phyloP scores from a whole-genome alignment of 768 basidiomycete genomes.

The Macrolepiota fuliginosa region DNA sequence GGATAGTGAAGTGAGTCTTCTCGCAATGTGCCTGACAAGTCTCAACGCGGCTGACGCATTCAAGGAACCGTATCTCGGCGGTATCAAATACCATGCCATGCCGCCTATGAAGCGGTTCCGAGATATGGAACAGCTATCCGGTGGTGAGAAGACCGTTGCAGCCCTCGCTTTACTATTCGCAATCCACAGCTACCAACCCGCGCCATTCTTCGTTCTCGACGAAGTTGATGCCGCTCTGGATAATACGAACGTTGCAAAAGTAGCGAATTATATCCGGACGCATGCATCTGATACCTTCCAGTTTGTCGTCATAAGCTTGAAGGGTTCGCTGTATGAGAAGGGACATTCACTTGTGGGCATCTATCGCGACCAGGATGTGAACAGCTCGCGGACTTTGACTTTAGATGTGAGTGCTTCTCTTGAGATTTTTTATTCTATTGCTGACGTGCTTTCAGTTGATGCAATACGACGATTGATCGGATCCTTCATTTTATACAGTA shows the following conservation, averaged over 20 bases:
- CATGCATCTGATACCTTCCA: conserved; percentile 88
- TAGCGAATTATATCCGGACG: conserved; percentile 87
- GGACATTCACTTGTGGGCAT: conserved; percentile 92
- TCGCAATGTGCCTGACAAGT: not conserved
- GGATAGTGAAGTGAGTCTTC: conserved; percentile 77
- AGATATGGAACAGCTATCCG: conserved; percentile 98
- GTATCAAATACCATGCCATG: conserved; percentile 99
- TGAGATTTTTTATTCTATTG: not conserved
- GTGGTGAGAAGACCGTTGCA: conserved; percentile 98
- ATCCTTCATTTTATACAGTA: conserved; percentile 3
- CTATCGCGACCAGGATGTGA: conserved; percentile 91
- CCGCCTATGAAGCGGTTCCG: conserved; percentile 99
- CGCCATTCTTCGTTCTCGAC: conserved; percentile 98
- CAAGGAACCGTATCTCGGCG: conserved; percentile 33
- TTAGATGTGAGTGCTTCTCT: conserved; percentile 64
- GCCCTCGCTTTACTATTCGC: conserved; percentile 96
- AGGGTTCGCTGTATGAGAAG: conserved; percentile 88
- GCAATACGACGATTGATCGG: conserved; percentile 55
- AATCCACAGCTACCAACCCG: conserved; percentile 96
- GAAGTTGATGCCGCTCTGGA: conserved; percentile 98
- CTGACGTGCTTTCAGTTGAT: conserved; percentile 40
- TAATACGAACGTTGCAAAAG: conserved; percentile 97
- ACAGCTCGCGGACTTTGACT: conserved; percentile 88
- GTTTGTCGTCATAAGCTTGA: conserved; percentile 96
- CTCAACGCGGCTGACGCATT: not conserved